Evolutionary conservation across 176 grass and related monocot species (phyloP).

Genomic region (Zoysia pacifica): DNA sequence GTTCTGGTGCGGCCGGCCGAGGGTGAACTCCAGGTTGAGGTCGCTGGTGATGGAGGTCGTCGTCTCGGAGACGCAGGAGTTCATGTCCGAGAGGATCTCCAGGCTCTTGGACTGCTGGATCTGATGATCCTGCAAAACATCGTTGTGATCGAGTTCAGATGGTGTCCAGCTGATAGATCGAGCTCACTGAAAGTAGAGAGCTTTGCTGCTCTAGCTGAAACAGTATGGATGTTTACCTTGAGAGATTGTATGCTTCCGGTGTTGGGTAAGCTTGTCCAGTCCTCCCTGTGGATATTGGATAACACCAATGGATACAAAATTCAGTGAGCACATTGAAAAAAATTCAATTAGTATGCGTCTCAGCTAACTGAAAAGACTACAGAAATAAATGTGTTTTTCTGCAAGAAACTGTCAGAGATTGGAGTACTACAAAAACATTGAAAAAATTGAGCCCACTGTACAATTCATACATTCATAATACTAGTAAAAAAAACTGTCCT

Average conservation of each 20-base stretch:
- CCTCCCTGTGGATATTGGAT: slow-evolving; percentile 32
- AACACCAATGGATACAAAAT: slow-evolving; percentile 33
- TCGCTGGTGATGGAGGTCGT: slow-evolving; percentile 53
- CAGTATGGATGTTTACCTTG: slow-evolving; percentile 40
- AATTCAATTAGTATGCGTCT: no score
- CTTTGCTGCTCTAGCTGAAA: not conserved
- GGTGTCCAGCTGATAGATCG: not conserved
- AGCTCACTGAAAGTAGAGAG: not conserved
- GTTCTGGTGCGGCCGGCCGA: slow-evolving; percentile 42
- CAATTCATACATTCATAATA: no score
- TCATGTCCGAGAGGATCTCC: slow-evolving; percentile 70
- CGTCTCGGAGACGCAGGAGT: slow-evolving; percentile 63
- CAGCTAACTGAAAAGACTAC: not conserved
- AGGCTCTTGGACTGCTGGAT: slow-evolving; percentile 54
- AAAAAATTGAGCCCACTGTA: no score
- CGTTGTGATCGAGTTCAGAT: not conserved
- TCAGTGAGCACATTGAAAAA: not conserved
- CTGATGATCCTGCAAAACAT: slow-evolving; percentile 7
- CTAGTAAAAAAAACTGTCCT: no score
- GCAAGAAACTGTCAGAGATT: no score
- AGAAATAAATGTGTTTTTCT: no score
- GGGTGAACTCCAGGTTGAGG: slow-evolving; percentile 70
- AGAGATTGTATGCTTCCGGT: slow-evolving; percentile 51
- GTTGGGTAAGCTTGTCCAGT: slow-evolving; percentile 49
- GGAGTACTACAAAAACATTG: no score